A percentile compares a stretch with the other conserved stretches of the same genome.
These are phyloP conservation scores for Zygoascus meyerae DNA, from an alignment of 1,139 yeast species.

Conservation along the genomic window DNA sequence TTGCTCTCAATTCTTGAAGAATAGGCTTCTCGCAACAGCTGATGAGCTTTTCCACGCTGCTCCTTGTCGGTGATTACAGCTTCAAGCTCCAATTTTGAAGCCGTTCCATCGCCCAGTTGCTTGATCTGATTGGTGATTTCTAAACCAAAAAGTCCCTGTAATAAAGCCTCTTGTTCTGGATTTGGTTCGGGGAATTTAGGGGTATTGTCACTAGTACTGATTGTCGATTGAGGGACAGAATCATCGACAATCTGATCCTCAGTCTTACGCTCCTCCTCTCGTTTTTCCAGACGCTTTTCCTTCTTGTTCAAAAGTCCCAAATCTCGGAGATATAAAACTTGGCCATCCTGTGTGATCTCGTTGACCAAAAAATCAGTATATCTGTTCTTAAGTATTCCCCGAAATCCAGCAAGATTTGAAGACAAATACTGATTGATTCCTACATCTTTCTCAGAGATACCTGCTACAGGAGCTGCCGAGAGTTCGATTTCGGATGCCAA, in stretches of 20 bases:
- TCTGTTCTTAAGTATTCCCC: constrained; percentile 76
- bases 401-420: constrained; percentile 53
- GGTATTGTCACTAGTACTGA: too few relatives aligned
- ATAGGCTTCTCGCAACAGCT: constrained; percentile 67
- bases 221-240: neutral
- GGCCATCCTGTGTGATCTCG: constrained; percentile 65
- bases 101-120: constrained; percentile 52
- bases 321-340: constrained; percentile 69
- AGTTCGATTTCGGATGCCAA: too few relatives aligned
- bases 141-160: constrained; percentile 53
- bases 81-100: constrained; percentile 51
- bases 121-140: constrained; percentile 50
- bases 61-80: constrained; percentile 60
- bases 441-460: constrained; percentile 62
- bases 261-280: constrained; percentile 38
- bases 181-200: constrained; percentile 10
- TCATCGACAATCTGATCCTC: constrained; percentile 31
- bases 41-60: constrained; percentile 70
- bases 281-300: constrained; percentile 46
- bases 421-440: constrained; percentile 75
- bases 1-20: constrained; percentile 70
- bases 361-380: constrained; percentile 94
- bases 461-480: constrained; percentile 13
- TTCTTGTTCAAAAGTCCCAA: constrained; percentile 60
- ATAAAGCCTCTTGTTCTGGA: constrained; percentile 30